Percentiles rank a stretch among this genome's conserved stretches.
phyloP scores from a whole-genome alignment of 2,329 filamentous ascomycete genomes.

The Xylariaceae sp. region DNA sequence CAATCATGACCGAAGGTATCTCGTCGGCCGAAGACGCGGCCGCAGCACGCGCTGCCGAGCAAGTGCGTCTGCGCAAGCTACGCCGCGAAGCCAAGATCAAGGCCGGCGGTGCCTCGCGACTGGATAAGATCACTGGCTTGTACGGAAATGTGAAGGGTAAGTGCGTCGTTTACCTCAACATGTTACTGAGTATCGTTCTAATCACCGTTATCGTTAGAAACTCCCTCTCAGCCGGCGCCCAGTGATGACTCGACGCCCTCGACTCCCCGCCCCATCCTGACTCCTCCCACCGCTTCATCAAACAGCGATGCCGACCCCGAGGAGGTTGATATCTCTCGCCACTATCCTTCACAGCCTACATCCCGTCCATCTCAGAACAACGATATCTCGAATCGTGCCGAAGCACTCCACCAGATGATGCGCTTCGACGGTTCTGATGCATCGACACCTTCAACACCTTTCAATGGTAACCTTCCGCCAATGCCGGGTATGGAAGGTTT shows the following conservation, averaged over 20 bases:
- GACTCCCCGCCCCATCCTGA: constrained; percentile 13
- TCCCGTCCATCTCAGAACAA: constrained; percentile 35
- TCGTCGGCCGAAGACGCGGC: constrained; percentile 41
- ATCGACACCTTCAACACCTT: constrained; percentile 11
- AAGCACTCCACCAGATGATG: constrained; percentile 62
- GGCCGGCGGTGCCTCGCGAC: constrained; percentile 61
- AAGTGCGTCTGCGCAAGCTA: constrained; percentile 72
- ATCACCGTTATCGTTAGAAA: constrained; percentile 26
- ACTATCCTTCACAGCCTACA: constrained; percentile 54
- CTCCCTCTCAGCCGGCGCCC: constrained; percentile 31
- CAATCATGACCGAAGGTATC: constrained; percentile 28
- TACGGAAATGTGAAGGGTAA: constrained; percentile 52
- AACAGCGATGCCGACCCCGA: constrained; percentile 57
- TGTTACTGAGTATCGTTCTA: not conserved
- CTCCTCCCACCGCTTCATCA: constrained; percentile 30
- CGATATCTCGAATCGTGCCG: constrained; percentile 40
- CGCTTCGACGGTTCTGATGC: constrained; percentile 41
- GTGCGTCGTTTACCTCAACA: constrained; percentile 3
- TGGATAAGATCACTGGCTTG: constrained; percentile 71
- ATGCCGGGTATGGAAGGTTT: constrained; percentile 26
- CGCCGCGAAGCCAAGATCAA: constrained; percentile 74
- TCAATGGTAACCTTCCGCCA: constrained; percentile 22
- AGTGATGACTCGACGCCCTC: constrained; percentile 6
- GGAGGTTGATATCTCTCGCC: constrained; percentile 74
- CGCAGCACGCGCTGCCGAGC: constrained; percentile 52